Evolutionary conservation across 139 green algal species (phyloP), one percentile per base, ranked within the genome.

Genomic region (Ettlia oleoabundans): DNA sequence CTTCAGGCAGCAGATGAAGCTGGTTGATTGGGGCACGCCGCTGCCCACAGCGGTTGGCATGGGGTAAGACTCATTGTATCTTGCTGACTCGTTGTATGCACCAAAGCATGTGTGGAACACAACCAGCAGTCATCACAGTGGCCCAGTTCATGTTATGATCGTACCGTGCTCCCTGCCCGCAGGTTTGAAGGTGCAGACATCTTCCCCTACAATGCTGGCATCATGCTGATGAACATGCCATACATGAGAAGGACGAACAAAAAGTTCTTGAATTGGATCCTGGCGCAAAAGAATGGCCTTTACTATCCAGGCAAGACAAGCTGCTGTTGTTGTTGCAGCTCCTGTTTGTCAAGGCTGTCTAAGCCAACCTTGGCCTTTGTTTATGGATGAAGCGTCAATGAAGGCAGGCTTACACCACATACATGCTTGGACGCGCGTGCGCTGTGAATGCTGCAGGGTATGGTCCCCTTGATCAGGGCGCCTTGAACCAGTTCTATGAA

Each of bases 171-270:
- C 1, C 30, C 1, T 24, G 5, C 55, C 9, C 53, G 35, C 73
- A 80, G 73, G 22, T 80, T 53, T 55, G 73, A 80, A 52, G 41
- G 62, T 3, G 28, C 67, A 7, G 73, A 80, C 26, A 40, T 42
- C 24, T 80, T 80, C 52, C 73, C 73, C 37, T 80, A 80, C 73
- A 80, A 80, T 22, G 58, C 61, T 21, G 73, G 73, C 24, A 61
- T 80, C 3, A 80, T 80, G 73, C 73, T 80, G 24, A 67, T 61
- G 73, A 80, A 80, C 73, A 80, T 80, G 73, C 53, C 73, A 7
- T 68, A 69, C 35, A 80, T 80, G 73, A 37, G 53, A 9, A n/a
- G 35, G 35, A 80, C 73, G 35, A 80, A 80, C 24, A 35, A 35
- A 2, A 52, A 37, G 2, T 80, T 80, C 38, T 26, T 80, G 53